phyloP scores from a whole-genome alignment of 164 flowering plant species.

The Annona cherimola region DNA sequence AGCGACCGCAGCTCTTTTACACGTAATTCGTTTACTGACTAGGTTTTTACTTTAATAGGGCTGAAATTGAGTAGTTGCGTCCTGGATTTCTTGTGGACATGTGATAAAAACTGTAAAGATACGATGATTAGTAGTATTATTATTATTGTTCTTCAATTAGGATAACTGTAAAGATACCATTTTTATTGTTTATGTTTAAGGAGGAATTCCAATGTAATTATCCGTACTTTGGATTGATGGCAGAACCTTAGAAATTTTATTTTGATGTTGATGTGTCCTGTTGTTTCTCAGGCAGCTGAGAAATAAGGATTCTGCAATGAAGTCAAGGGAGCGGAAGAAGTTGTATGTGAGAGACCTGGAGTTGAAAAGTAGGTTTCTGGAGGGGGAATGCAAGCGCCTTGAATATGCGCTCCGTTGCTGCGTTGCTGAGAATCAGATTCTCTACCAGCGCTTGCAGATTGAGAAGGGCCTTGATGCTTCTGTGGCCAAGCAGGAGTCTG shows the following conservation, averaged over 20 bases:
- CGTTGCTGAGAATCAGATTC: slow-evolving; percentile 69
- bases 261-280: not conserved
- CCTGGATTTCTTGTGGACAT: too few species aligned
- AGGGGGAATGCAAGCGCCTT: slow-evolving; percentile 77
- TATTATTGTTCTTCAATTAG: too few species aligned
- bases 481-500: slow-evolving; percentile 98
- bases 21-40: too few species aligned
- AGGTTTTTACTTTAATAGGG: too few species aligned
- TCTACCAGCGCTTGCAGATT: slow-evolving; percentile 51
- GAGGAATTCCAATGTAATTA: too few species aligned
- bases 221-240: too few species aligned
- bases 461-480: slow-evolving; percentile 44
- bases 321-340: slow-evolving; percentile 95
- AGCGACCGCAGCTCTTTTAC: too few species aligned
- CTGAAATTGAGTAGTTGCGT: too few species aligned
- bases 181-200: not conserved
- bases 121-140: too few species aligned
- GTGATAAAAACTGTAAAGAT: too few species aligned
- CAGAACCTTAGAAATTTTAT: too few species aligned
- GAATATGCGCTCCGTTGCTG: slow-evolving; percentile 58
- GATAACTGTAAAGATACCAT: too few species aligned
- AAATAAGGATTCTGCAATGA: slow-evolving; percentile 83
- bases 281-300: slow-evolving; percentile 65
- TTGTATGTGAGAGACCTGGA: slow-evolving; percentile 72
- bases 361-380: slow-evolving; percentile 71